Evolutionary conservation across 345 rosid genomes (phyloP), one percentile per base, ranked within the genome.

Genomic region (Arabidopsis arenosa): DNA sequence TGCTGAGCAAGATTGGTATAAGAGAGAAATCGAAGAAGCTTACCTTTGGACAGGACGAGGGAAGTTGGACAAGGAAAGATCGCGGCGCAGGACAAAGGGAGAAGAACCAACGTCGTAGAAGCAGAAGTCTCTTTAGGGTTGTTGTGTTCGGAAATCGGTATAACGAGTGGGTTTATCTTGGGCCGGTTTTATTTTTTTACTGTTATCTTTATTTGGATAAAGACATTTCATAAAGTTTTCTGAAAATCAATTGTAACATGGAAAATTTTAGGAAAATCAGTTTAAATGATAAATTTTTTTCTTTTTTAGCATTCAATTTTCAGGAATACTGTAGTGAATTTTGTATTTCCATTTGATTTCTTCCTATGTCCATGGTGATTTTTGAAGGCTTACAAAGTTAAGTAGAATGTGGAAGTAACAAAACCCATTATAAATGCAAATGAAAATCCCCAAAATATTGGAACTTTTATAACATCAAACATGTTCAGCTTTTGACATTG

Each of bases 401-500:
- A 11, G 63, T 8, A n/a, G 26, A 35, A 33, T 0, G 11, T 9
- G 13, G 17, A 70, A 58, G 36, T 14, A 37, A 72, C 32, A 17
- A 17, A 33, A 18, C 44, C 0, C 33, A 36, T 8, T n/a, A n/a
- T n/a, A 28, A 28, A 28, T 28, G 30, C 30, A 28, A 28, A 28
- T 28, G 28, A 43, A 43, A 44, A 75, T 9, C 65, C 8, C 15
- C n/a, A 21, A 54, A 72, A 48, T 3, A 3, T 10, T 48, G 70
- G 58, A 35, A 54, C 23, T 53, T 21, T 69, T 64, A 63, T 70
- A 55, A 6, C 72, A 63, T 56, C 60, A 77, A 70, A 30, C 45
- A 77, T 71, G 9, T 65, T 63, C 33, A 71, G 54, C 72, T 71
- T 65, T 65, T 9, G 63, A 58, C 73, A 77, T 72, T 77, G 76